A percentile compares a stretch with the other conserved stretches of the same genome.
These are phyloP conservation scores for Kwoniella shandongensis DNA, from an alignment of 768 basidiomycete genomes.

Conservation along the genomic window DNA sequence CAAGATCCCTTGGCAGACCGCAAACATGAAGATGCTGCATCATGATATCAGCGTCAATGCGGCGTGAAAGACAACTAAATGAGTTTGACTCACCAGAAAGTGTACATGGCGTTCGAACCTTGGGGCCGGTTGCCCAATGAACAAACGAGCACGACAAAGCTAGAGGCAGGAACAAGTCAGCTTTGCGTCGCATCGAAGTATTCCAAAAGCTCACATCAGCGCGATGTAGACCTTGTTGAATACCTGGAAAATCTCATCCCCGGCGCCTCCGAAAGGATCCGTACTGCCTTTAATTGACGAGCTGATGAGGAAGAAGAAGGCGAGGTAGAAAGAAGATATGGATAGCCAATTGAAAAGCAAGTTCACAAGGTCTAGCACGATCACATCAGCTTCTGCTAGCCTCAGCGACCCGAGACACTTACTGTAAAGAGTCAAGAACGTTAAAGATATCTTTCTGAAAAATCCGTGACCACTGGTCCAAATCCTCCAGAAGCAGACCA, in stretches of 20 bases:
- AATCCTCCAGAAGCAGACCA: slow-evolving; percentile 47
- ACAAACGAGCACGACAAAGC: slow-evolving; percentile 42
- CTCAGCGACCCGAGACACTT: slow-evolving; percentile 19
- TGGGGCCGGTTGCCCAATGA: slow-evolving; percentile 84
- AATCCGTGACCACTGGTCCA: slow-evolving; percentile 50
- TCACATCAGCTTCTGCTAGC: not conserved
- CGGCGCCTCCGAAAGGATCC: slow-evolving; percentile 77
- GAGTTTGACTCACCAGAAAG: slow-evolving; percentile 59
- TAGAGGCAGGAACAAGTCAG: not conserved
- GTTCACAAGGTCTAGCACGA: slow-evolving; percentile 32
- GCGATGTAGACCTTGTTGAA: slow-evolving; percentile 79
- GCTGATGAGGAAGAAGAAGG: slow-evolving; percentile 68
- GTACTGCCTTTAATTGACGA: slow-evolving; percentile 66
- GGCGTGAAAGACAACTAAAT: slow-evolving; percentile 16
- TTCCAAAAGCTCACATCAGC: slow-evolving; percentile 66
- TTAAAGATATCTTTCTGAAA: slow-evolving; percentile 46
- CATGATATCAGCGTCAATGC: slow-evolving; percentile 3
- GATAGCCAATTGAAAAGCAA: slow-evolving; percentile 51
- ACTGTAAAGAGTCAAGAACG: slow-evolving; percentile 46
- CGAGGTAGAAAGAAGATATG: slow-evolving; percentile 58
- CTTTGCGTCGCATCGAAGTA: not conserved
- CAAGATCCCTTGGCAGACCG: slow-evolving; percentile 59
- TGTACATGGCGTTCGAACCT: slow-evolving; percentile 85
- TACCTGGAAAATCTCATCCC: slow-evolving; percentile 71
- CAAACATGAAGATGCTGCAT: slow-evolving; percentile 43